Base-by-base conservation (phyloP, 192 early-diverging fungal genomes). In the Mortierella alpina region DNA sequence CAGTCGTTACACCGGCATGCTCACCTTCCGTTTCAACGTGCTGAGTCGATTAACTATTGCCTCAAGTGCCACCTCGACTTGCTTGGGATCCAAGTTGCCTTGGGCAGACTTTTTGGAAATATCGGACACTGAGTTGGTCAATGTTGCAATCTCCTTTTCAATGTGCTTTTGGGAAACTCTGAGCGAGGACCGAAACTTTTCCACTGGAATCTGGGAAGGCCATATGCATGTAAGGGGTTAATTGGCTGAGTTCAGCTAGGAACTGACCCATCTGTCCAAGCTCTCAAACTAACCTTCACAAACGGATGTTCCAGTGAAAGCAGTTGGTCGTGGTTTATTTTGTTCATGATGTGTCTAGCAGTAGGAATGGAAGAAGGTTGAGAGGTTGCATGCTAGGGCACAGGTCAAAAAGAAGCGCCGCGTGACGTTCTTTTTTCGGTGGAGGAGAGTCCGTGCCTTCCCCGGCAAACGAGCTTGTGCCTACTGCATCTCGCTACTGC, bases 261-360 rank as follows among this genome's bases (percentile, higher is more conserved):
- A 17, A 17, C 12, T 44, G 8, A 12, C n/a, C 12, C 18, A 42
- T 47, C 15, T 55, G 11, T 13, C n/a, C 13, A 13, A 57, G 14
- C 48, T 53, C 72, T 63, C 51, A 45, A 6, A 61, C 70, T 53
- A 85, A 93, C 97, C 91, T 96, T 97, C 56, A 99, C 87, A 64
- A 99, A 93, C 1, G 96, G 91, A 81, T 97, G 94, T 85, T 99
- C 98, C 45, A 99, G 89, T 44, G 88, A 91, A 57, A 99, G 85
- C 70, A 97, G 87, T n/a, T 93, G 90, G 53, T 94, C 92, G 65
- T 87, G 86, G 59, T 91, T 92, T 66, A 92, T 77, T 73, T 88
- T 91, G 75, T 92, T 91, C 91, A 92, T 93, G 46, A 40, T 66
- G 68, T 5, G 22, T 13, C 7, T 64, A 39, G 7, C 11, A 55